phyloP scores from a whole-genome alignment of 192 early-diverging fungal genomes.

The Phlyctochytrium planicorne region DNA sequence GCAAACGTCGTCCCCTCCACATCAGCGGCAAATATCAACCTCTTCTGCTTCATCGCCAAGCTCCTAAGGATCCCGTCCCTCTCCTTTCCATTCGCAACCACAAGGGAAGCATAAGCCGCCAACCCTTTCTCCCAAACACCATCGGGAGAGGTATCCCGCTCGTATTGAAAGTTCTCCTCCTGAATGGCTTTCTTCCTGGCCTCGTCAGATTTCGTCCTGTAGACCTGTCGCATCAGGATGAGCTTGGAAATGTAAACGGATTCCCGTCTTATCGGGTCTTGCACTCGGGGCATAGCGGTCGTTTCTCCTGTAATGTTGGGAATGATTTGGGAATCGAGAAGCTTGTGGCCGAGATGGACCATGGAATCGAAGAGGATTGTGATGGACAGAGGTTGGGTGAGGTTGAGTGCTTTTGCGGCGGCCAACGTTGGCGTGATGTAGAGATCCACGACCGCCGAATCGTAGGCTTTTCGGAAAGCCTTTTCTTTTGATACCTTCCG shows the following conservation, averaged over 20 bases:
- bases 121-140: background rate
- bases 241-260: background rate
- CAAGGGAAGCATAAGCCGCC: background rate
- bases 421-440: background rate
- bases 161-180: background rate
- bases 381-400: background rate
- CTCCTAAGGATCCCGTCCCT: background rate
- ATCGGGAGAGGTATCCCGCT: background rate
- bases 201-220: background rate
- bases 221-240: background rate
- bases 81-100: background rate
- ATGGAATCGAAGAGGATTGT: background rate
- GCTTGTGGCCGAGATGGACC: background rate
- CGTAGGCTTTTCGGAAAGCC: background rate
- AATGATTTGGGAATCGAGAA: background rate
- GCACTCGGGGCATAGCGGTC: background rate
- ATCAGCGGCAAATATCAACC: background rate
- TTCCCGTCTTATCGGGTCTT: too few species aligned
- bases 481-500: background rate
- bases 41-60: background rate
- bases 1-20: background rate
- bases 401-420: background rate
- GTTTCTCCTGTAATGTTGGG: background rate
- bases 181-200: background rate
- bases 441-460: background rate